Conservation (phyloP, 169 alveolate species). For the Plasmodium berghei region DNA sequence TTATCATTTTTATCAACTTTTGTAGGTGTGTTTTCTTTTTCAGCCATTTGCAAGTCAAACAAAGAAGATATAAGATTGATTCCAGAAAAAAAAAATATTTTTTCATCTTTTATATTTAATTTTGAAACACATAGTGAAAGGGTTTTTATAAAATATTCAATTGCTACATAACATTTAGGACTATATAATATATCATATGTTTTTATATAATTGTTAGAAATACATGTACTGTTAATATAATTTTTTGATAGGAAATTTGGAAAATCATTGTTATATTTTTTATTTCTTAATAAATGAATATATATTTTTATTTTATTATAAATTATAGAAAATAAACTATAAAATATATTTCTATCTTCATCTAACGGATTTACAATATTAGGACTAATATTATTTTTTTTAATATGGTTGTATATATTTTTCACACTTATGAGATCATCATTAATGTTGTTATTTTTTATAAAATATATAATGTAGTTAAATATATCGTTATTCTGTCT, state of each 20-base stretch:
- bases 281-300: constrained; percentile 2
- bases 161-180: constrained; percentile 15
- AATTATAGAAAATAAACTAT: constrained; percentile 16
- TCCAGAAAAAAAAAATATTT: constrained; percentile 11
- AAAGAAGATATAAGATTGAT: constrained; percentile 24
- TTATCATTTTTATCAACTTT: background rate
- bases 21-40: background rate
- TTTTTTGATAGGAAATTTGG: background rate
- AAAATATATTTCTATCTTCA: constrained; percentile 25
- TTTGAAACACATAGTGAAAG: constrained; percentile 10
- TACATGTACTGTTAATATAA: background rate
- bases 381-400: constrained; percentile 4
- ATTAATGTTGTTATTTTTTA: constrained; percentile 24
- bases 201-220: constrained; percentile 9
- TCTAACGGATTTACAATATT: constrained; percentile 1
- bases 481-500: background rate
- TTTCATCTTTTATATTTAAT: background rate
- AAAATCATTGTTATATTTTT: background rate
- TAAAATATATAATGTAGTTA: constrained; percentile 11
- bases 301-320: constrained; percentile 36
- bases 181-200: constrained; percentile 35
- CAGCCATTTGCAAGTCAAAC: background rate
- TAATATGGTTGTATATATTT: constrained; percentile 26
- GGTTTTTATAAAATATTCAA: constrained; percentile 22
- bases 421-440: constrained; percentile 20